Percentiles rank a stretch among this genome's conserved stretches.
These are phyloP conservation scores for Talaromyces sp. DNA, from an alignment of 2,329 filamentous ascomycete genomes.

Conservation along the genomic window DNA sequence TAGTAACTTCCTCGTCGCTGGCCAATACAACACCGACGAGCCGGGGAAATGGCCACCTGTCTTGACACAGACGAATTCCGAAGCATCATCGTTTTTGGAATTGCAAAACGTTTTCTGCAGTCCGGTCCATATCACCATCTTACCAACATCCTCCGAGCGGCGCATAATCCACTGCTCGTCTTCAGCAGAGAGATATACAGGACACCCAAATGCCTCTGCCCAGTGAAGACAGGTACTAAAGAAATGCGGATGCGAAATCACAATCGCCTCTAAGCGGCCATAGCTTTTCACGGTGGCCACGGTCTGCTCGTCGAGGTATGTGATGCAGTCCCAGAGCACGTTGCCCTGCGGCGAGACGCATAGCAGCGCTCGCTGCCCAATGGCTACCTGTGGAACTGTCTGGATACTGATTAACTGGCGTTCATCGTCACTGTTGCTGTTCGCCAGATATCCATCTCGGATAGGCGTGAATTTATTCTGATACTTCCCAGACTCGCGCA, in stretches of 20 bases:
- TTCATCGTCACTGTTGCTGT: not conserved
- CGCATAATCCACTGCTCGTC: conserved; percentile 62
- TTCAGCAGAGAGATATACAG: conserved; percentile 62
- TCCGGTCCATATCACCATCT: conserved; percentile 25
- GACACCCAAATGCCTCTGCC: conserved; percentile 63
- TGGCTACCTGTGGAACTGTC: conserved; percentile 56
- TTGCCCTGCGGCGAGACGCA: conserved; percentile 63
- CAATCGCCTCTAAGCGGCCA: conserved; percentile 66
- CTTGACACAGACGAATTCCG: conserved; percentile 60
- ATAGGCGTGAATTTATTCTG: conserved; percentile 18
- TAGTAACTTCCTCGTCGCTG: conserved; percentile 57
- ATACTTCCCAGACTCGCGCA: conserved; percentile 17
- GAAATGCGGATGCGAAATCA: conserved; percentile 77
- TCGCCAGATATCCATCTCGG: conserved; percentile 1
- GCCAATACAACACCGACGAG: conserved; percentile 61
- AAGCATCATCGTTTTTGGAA: not conserved
- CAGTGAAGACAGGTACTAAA: conserved; percentile 72
- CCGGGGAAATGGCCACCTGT: conserved; percentile 77
- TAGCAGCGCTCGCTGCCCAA: conserved; percentile 69
- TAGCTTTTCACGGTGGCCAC: conserved; percentile 50
- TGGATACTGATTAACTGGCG: conserved; percentile 19
- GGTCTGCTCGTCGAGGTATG: conserved; percentile 62
- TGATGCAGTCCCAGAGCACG: conserved; percentile 73
- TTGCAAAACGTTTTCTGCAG: conserved; percentile 33
- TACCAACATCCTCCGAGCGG: conserved; percentile 16